Evolutionary conservation across 768 basidiomycete genomes (phyloP), one percentile per base, ranked within the genome.

Genomic region (Naganishia onofrii): DNA sequence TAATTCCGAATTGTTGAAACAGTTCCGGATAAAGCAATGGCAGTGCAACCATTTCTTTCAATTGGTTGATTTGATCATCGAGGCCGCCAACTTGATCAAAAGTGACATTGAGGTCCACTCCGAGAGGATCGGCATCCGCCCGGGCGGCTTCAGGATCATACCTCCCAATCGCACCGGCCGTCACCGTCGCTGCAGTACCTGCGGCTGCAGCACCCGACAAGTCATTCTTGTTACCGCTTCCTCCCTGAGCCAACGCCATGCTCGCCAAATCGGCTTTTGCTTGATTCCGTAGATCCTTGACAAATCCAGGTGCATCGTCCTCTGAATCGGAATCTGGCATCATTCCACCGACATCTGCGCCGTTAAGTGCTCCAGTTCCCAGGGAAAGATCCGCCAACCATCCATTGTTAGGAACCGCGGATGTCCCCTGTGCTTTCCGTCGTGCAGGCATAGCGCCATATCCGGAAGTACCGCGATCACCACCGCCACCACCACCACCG

Each of bases 21-120:
- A 99, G 88, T 80, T 99, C 96, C 0, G 96, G 96, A 78, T 99
- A 98, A 28, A 97, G 83, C 0, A 99, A 83, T 1, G 96, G 96
- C 0, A 99, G 85, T 10, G 97, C 84, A 0, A 97, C 97, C 96
- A 99, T 98, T 79, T 99, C 96, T 82, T 97, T 98, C 70, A 98
- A 83, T 9, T 93, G 90, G 77, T 95, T 92, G 67, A 99, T 95
- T 75, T 99, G 95, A 66, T 92, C 90, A 75, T 97, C 94, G 48
- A 99, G 83, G 3, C 96, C 96, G 28, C 96, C 96, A 31, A 98
- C 92, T 82, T 93, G 92, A 75, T 96, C 92, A 77, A 99, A 98
- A 0, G 93, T 94, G 9, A 98, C 90, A 73, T 91, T 92, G 74
- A 88, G 86, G 75, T 94, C 93, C 9, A 95, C 91, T 17, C 93